Conservation (phyloP, 495 filamentous ascomycete species). For the Xylaria grammica region DNA sequence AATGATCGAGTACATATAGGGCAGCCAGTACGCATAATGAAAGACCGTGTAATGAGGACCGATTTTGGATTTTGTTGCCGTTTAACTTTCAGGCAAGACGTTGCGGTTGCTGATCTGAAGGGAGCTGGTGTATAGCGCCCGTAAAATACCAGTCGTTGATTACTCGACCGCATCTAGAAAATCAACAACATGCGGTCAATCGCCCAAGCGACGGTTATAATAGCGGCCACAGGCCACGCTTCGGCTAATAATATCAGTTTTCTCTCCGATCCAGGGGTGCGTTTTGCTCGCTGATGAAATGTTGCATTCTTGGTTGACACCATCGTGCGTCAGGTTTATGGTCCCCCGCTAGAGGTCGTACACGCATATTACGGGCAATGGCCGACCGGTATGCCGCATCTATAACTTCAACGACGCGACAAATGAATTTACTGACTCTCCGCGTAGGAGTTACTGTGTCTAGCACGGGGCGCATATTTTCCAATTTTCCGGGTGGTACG, state of each 20-base stretch:
- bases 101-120: not conserved
- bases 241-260: too few species aligned
- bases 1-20: too few species aligned
- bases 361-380: slow-evolving; percentile 52
- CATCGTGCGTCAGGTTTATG: slow-evolving; percentile 26
- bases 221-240: too few species aligned
- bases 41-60: not conserved
- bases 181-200: too few species aligned
- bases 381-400: slow-evolving; percentile 38
- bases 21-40: too few species aligned
- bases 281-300: not conserved
- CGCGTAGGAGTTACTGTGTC: slow-evolving; percentile 35
- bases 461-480: slow-evolving; percentile 44
- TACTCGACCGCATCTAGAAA: not conserved
- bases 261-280: slow-evolving; percentile 7
- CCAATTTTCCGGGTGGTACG: slow-evolving; percentile 44
- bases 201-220: too few species aligned
- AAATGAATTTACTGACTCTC: not conserved
- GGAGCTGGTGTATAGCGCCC: too few species aligned
- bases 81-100: not conserved
- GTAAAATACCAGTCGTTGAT: not conserved
- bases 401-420: not conserved
- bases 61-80: not conserved
- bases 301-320: slow-evolving; percentile 31
- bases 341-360: slow-evolving; percentile 43